A percentile compares a stretch with the other conserved stretches of the same genome.
phyloP scores from a whole-genome alignment of 306 rosid species.

The Rubus idaeus region DNA sequence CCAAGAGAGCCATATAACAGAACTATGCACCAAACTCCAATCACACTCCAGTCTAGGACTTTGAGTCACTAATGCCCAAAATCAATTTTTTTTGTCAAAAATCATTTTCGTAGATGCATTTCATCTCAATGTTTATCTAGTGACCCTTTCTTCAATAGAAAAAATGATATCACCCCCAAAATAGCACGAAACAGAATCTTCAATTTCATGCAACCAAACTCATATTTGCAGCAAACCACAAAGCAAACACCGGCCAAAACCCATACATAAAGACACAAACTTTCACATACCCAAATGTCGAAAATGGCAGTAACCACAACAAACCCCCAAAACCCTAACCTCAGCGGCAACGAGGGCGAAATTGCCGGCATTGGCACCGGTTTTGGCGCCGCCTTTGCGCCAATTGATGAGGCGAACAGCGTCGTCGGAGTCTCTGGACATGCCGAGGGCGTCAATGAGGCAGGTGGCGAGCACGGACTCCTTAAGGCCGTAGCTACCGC shows the following conservation, averaged over 20 bases:
- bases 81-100: not conserved
- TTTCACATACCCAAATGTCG: too few relatives aligned
- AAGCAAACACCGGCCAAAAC: too few relatives aligned
- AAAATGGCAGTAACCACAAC: too few relatives aligned
- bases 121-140: not conserved
- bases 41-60: not conserved
- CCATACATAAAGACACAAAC: too few relatives aligned
- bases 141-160: not conserved
- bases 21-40: not conserved
- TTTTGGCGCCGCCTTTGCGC: conserved; percentile 79
- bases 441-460: conserved; percentile 82
- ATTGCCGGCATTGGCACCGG: conserved; percentile 77
- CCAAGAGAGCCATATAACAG: not conserved
- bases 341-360: conserved; percentile 82
- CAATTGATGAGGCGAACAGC: conserved; percentile 83
- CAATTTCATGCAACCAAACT: not conserved
- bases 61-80: not conserved
- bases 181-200: not conserved
- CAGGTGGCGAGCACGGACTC: conserved; percentile 85
- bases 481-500: conserved; percentile 83
- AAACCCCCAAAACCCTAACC: conserved; percentile 34
- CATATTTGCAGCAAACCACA: not conserved
- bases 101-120: not conserved
- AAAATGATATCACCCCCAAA: not conserved
- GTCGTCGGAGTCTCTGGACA: conserved; percentile 78